Conservation (phyloP, 139 green algal species). For the Picochlorum sp. region DNA sequence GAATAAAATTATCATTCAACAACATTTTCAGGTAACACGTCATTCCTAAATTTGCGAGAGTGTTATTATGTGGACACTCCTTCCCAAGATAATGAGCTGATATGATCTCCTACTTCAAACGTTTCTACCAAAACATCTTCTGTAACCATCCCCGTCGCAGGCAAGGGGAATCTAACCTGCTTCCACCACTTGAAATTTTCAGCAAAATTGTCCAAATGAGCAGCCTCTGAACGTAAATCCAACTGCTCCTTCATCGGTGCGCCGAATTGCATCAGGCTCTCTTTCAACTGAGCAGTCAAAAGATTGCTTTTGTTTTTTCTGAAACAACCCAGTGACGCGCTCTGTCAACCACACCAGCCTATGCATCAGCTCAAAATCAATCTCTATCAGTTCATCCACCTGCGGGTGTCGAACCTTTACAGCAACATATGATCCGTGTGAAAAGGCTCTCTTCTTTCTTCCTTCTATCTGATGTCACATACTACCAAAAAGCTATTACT, state of each 20-base stretch:
- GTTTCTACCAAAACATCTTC: slow-evolving; percentile 83
- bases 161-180: slow-evolving; percentile 20
- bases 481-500: neutral
- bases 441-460: neutral
- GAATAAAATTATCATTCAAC: slow-evolving; percentile 83
- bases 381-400: slow-evolving; percentile 64
- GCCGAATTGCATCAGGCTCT: slow-evolving; percentile 73
- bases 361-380: slow-evolving; percentile 85
- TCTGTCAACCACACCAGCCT: slow-evolving; percentile 30
- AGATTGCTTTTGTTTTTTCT: neutral
- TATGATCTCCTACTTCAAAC: slow-evolving; percentile 69
- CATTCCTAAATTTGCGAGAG: slow-evolving; percentile 64
- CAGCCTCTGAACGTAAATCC: slow-evolving; percentile 74
- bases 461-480: neutral
- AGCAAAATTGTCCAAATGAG: slow-evolving; percentile 63
- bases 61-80: slow-evolving; percentile 44
- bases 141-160: slow-evolving; percentile 23
- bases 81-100: slow-evolving; percentile 59
- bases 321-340: neutral
- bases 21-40: slow-evolving; percentile 89
- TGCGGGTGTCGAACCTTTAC: slow-evolving; percentile 88
- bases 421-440: slow-evolving; percentile 12
- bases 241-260: slow-evolving; percentile 84
- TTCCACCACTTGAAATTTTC: slow-evolving; percentile 57
- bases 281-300: slow-evolving; percentile 41